Percentiles rank a stretch among this genome's conserved stretches.
phyloP scores from a whole-genome alignment of 176 grass and related monocot genomes.

The Pontederia paniculata region DNA sequence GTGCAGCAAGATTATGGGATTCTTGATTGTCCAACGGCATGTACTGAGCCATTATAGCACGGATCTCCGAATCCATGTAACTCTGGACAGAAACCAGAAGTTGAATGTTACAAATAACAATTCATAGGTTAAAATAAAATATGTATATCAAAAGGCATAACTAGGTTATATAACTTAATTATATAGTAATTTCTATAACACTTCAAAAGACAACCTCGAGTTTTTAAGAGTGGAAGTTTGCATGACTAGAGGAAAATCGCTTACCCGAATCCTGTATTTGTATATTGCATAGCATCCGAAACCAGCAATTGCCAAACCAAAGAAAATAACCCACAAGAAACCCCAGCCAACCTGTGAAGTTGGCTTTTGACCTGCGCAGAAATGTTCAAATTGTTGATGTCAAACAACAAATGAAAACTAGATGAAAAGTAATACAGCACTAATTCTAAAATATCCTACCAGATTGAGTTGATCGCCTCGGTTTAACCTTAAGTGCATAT shows the following conservation, averaged over 20 bases:
- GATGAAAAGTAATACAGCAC: conserved; percentile 4
- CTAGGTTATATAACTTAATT: too few relatives aligned
- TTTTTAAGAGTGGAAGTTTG: too few relatives aligned
- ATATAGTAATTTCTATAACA: too few relatives aligned
- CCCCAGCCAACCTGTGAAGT: conserved; percentile 53
- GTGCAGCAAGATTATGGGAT: conserved; percentile 42
- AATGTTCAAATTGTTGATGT: neutral
- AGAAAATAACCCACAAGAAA: conserved; percentile 85
- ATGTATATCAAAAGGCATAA: neutral
- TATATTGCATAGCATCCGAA: conserved; percentile 77
- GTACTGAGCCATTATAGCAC: conserved; percentile 90
- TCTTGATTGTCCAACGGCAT: conserved; percentile 87
- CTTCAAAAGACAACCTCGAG: too few relatives aligned
- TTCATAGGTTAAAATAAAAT: neutral
- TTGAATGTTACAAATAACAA: neutral
- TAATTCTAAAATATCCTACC: neutral
- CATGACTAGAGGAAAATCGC: conserved; percentile 5
- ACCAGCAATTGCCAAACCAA: conserved; percentile 61
- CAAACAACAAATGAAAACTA: neutral
- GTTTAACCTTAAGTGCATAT: too few relatives aligned
- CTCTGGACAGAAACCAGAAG: conserved; percentile 29
- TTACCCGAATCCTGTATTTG: conserved; percentile 91
- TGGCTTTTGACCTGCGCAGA: conserved; percentile 41
- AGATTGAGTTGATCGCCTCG: too few relatives aligned
- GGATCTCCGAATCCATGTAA: conserved; percentile 98